phyloP scores from a whole-genome alignment of 371 early-diverging fungal genomes.

The Apophysomyces elegans region DNA sequence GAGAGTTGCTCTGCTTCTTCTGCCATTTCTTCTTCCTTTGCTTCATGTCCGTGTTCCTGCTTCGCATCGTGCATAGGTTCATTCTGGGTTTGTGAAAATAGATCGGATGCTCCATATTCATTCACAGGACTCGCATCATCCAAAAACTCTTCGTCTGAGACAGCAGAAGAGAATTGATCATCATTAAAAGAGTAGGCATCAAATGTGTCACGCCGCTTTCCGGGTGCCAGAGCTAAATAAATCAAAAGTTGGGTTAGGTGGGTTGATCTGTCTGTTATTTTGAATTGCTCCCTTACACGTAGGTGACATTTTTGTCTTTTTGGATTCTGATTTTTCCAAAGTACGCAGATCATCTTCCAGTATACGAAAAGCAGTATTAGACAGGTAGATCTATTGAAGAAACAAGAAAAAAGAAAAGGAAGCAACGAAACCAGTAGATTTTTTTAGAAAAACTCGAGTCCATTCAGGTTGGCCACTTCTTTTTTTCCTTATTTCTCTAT shows the following conservation, averaged over 20 bases:
- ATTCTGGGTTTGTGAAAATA: slow-evolving; percentile 23
- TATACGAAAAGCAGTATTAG: slow-evolving; percentile 73
- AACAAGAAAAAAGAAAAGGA: neutral
- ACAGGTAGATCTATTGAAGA: slow-evolving; percentile 60
- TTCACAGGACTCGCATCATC: slow-evolving; percentile 26
- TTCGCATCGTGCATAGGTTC: slow-evolving; percentile 21
- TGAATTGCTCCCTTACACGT: slow-evolving; percentile 16
- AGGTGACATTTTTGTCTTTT: slow-evolving; percentile 40
- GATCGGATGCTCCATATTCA: slow-evolving; percentile 26
- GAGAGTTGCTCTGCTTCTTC: slow-evolving; percentile 30
- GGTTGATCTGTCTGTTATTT: neutral
- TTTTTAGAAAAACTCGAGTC: neutral
- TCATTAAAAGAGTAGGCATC: slow-evolving; percentile 42
- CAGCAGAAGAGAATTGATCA: slow-evolving; percentile 38
- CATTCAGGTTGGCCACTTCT: neutral
- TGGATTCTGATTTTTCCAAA: slow-evolving; percentile 47
- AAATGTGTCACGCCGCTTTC: slow-evolving; percentile 26
- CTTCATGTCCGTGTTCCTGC: slow-evolving; percentile 30
- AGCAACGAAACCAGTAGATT: neutral
- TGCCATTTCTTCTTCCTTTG: slow-evolving; percentile 13
- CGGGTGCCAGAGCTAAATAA: slow-evolving; percentile 1
- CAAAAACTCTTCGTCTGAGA: slow-evolving; percentile 38
- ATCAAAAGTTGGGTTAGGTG: neutral
- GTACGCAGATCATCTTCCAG: slow-evolving; percentile 67
- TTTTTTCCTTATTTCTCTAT: neutral